Base-by-base conservation (phyloP, 371 early-diverging fungal species). In the Actinomucor elegans region DNA sequence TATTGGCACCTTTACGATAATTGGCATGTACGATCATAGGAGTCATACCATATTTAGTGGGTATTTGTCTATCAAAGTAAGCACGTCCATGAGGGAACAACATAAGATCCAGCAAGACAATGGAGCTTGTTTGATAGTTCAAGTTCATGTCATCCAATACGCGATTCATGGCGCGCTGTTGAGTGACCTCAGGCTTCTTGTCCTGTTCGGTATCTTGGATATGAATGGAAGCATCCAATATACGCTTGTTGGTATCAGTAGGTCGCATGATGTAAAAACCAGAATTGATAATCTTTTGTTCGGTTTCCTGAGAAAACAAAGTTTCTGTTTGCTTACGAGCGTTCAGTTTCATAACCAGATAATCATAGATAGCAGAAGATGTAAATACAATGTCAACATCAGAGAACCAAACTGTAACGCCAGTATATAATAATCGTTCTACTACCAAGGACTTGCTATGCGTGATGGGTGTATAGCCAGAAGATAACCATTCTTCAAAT, bases 261-360 rank as follows among this genome's bases (percentile, higher is more conserved):
- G 78, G 78, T 17, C 73, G 55, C 78, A 77, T 77, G 6, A 77
- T 36, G 43, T 74, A 77, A n/a, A 77, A 77, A 1, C 78, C 78
- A 18, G 71, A 68, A 37, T 77, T 77, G 43, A 74, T 54, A 11
- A 70, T 57, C 8, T 66, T 59, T 38, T 77, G 70, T 27, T 74
- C 74, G 0, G 67, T 62, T 50, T 77, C 78, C 29, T 77, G 78
- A 12, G 68, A 62, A 14, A 68, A 74, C 52, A 77, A 45, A 5
- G 64, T 40, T 24, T 74, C 70, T 10, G 78, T 77, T 34, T 51
- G 47, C 32, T 63, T 67, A 37, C 62, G 56, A 1, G 71, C 41
- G 18, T 56, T 61, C 36, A 73, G 47, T 41, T 74, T 77, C 55
- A 57, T 58, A 28, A 64, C 34, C 10, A 77, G 44, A 48, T 74